phyloP scores from a whole-genome alignment of 495 filamentous ascomycete genomes.

The Penicillium macrosclerotiorum region DNA sequence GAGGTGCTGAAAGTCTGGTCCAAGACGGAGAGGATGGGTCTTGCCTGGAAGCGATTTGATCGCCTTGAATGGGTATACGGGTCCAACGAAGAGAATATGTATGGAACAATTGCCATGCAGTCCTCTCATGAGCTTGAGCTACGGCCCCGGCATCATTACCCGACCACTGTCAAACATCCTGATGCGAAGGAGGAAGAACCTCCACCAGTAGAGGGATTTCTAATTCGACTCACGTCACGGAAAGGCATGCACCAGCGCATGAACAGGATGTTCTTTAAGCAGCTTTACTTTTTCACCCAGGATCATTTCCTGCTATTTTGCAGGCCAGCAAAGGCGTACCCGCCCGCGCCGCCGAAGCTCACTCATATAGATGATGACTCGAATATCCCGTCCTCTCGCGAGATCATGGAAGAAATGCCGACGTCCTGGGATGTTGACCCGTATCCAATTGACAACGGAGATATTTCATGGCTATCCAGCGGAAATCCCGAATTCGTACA shows the following conservation, averaged over 20 bases:
- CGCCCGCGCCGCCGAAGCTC: constrained; percentile 64
- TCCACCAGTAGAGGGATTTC: constrained; percentile 67
- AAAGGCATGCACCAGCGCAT: constrained; percentile 57
- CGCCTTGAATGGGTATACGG: constrained; percentile 74
- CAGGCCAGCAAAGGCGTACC: constrained; percentile 60
- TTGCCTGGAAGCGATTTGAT: constrained; percentile 77
- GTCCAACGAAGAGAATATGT: constrained; percentile 69
- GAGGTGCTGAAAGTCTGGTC: constrained; percentile 62
- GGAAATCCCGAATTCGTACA: constrained; percentile 42
- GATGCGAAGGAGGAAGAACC: constrained; percentile 55
- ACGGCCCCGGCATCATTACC: constrained; percentile 68
- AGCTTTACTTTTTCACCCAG: constrained; percentile 68
- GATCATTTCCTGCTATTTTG: constrained; percentile 68
- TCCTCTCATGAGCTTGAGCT: constrained; percentile 73
- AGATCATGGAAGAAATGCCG: constrained; percentile 58
- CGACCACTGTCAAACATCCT: constrained; percentile 46
- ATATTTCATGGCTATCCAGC: constrained; percentile 58
- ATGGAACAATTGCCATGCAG: constrained; percentile 71
- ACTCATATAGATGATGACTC: constrained; percentile 31
- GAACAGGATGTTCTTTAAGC: constrained; percentile 67
- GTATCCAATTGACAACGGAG: constrained; percentile 52
- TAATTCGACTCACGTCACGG: constrained; percentile 67
- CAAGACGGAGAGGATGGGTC: constrained; percentile 60
- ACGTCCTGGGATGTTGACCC: constrained; percentile 65
- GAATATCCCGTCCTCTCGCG: constrained; percentile 51